These are phyloP conservation scores for Quercus wislizeni DNA, from an alignment of 306 rosid genomes.

Conservation along the genomic window DNA sequence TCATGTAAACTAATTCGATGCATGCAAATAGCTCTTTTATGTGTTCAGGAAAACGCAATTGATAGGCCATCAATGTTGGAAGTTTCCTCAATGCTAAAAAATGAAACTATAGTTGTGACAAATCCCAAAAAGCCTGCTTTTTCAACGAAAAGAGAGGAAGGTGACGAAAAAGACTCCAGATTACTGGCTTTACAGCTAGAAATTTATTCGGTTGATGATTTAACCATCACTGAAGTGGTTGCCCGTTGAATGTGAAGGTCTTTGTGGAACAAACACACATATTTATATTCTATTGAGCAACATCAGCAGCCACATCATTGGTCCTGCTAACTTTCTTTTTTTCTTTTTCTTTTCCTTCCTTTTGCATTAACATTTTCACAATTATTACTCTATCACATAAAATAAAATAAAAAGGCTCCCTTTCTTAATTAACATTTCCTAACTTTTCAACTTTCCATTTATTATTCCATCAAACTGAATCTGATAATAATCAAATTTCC, in stretches of 20 bases:
- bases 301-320: too few species aligned
- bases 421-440: too few species aligned
- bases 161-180: not conserved
- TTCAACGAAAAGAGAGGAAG: not conserved
- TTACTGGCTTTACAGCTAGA: not conserved
- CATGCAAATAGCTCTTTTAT: constrained; percentile 35
- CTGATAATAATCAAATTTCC: too few species aligned
- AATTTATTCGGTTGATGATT: not conserved
- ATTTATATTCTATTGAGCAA: too few species aligned
- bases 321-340: too few species aligned
- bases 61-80: constrained; percentile 43
- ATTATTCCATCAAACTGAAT: too few species aligned
- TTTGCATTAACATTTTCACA: too few species aligned
- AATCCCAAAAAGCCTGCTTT: constrained; percentile 35
- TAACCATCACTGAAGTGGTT: constrained; percentile 6
- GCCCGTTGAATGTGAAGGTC: constrained; percentile 1
- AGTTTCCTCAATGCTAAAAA: constrained; percentile 36
- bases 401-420: too few species aligned
- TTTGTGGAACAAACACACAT: too few species aligned
- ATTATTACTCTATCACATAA: too few species aligned
- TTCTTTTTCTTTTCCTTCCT: too few species aligned
- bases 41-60: constrained; percentile 28
- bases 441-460: too few species aligned
- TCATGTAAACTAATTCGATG: constrained; percentile 32
- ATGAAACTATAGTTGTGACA: not conserved